Evolutionary conservation across 805 yeast genomes (phyloP).

Genomic region (Candida incommunis): DNA sequence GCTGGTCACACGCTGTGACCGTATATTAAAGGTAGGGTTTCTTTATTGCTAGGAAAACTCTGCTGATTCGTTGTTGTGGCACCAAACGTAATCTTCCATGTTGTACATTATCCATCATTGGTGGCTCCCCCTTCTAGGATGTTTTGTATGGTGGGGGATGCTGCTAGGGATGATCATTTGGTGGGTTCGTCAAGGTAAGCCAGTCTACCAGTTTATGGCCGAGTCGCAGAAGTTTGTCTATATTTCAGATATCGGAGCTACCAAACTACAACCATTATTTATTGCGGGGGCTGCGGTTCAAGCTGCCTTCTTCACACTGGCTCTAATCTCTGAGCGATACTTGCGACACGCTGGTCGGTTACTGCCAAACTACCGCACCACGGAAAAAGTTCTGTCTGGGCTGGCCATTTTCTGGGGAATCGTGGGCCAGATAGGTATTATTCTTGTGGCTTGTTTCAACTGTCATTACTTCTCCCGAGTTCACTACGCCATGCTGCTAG

Average conservation of each 20-base stretch:
- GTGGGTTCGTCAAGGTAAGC: conserved; percentile 76
- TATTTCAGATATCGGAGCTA: conserved; percentile 80
- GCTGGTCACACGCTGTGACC: too few species aligned
- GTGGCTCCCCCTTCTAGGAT: conserved; percentile 49
- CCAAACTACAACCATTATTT: conserved; percentile 71
- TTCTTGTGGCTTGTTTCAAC: conserved; percentile 62
- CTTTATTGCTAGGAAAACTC: too few species aligned
- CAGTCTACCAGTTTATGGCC: conserved; percentile 45
- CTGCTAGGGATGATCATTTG: conserved; percentile 59
- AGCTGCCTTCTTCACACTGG: conserved; percentile 55
- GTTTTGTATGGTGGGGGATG: conserved; percentile 84
- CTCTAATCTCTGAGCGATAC: conserved; percentile 46
- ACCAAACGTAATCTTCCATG: conserved; percentile 9
- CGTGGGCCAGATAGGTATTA: conserved; percentile 57
- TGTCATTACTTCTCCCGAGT: conserved; percentile 41
- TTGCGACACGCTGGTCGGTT: conserved; percentile 45
- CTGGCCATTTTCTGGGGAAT: conserved; percentile 33
- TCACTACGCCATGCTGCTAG: conserved; percentile 48
- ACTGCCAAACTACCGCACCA: conserved; percentile 33
- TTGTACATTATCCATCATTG: conserved; percentile 19
- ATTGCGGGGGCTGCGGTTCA: conserved; percentile 67
- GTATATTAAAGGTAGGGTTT: too few species aligned
- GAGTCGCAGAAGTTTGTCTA: conserved; percentile 38
- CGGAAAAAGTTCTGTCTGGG: conserved; percentile 29
- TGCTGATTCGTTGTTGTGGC: too few species aligned